Percentiles rank a stretch among this genome's conserved stretches.
phyloP scores from a whole-genome alignment of 306 rosid species.

The Rosa multiflora region DNA sequence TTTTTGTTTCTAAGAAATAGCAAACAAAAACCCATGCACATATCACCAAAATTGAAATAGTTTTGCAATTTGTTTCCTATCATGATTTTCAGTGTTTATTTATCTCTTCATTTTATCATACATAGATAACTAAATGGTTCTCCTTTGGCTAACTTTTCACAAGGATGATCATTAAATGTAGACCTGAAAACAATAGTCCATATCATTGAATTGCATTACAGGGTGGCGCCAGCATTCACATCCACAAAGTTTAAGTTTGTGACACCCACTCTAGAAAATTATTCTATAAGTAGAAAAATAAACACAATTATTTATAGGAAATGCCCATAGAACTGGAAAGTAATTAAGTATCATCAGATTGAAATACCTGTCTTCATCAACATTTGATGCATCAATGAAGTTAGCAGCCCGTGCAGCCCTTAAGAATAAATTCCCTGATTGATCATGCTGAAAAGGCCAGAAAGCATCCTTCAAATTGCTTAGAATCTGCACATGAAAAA shows the following conservation, averaged over 20 bases:
- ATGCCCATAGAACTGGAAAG: background rate
- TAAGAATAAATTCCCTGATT: constrained; percentile 62
- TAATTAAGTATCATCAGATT: background rate
- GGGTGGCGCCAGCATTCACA: background rate
- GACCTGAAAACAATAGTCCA: background rate
- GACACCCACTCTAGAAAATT: background rate
- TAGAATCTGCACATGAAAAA: constrained; percentile 55
- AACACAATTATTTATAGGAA: background rate
- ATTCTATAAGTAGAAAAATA: background rate
- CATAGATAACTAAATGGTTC: background rate
- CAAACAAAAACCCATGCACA: background rate
- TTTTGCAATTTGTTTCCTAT: background rate
- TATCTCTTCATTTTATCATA: constrained; percentile 1
- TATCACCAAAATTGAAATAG: background rate
- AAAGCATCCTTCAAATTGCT: constrained; percentile 72
- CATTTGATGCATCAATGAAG: constrained; percentile 55
- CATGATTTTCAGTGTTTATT: background rate
- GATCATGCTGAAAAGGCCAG: constrained; percentile 91
- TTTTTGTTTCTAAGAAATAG: background rate
- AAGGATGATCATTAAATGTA: background rate
- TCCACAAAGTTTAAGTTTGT: background rate
- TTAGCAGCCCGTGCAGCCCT: constrained; percentile 88
- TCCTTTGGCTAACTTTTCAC: background rate
- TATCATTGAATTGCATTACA: background rate
- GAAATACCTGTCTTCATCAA: constrained; percentile 66